Conservation (phyloP, 179 eudicot genomes). For the Monotropa hypopitys region DNA sequence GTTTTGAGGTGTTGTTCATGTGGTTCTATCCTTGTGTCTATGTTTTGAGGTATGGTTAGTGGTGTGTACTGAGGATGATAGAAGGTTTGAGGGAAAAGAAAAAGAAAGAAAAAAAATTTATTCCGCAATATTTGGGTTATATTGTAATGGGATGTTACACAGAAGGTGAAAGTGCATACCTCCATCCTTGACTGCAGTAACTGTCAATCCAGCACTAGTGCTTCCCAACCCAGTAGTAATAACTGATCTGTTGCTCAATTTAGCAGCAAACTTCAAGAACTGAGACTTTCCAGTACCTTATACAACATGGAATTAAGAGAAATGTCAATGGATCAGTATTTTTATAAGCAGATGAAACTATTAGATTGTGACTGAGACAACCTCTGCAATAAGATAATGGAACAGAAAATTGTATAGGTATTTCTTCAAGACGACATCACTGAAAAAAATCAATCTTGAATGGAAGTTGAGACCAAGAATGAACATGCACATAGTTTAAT, state of each 20-base stretch:
- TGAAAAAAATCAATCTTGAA: neutral
- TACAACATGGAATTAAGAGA: neutral
- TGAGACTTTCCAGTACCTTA: constrained; percentile 82
- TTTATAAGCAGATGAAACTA: constrained; percentile 15
- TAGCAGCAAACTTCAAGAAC: constrained; percentile 78
- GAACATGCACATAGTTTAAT: neutral
- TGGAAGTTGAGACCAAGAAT: neutral
- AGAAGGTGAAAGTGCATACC: constrained; percentile 1
- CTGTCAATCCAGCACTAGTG: constrained; percentile 89
- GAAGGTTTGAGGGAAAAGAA: too few relatives aligned
- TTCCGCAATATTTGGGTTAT: too few relatives aligned
- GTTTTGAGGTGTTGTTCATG: too few relatives aligned
- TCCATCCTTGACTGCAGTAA: constrained; percentile 37
- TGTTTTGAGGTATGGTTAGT: too few relatives aligned
- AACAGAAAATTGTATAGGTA: neutral
- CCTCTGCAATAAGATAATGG: neutral
- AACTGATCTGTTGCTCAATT: constrained; percentile 28
- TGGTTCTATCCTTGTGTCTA: too few relatives aligned
- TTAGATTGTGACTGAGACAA: neutral
- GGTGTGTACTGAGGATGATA: too few relatives aligned
- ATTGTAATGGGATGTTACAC: too few relatives aligned
- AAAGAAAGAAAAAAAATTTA: too few relatives aligned
- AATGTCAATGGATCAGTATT: constrained; percentile 18
- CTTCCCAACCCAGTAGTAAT: constrained; percentile 62
- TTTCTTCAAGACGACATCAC: neutral